Evolutionary conservation across 2,329 filamentous ascomycete genomes (phyloP), one percentile per base, ranked within the genome.

Genomic region (Xylogone sp.): DNA sequence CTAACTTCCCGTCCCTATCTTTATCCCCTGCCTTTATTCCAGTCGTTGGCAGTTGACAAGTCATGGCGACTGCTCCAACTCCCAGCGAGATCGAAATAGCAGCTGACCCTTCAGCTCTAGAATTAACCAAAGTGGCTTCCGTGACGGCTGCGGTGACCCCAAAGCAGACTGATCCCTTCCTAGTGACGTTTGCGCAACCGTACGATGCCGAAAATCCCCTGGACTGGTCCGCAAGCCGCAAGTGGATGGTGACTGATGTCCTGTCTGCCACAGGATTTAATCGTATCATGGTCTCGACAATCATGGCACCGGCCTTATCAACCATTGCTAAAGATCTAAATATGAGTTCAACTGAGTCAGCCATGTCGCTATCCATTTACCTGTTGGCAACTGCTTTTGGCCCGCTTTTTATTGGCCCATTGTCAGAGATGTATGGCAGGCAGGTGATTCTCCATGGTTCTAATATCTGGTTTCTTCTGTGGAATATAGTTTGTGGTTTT

Each of bases 401-500:
- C 0, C 74, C 74, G 1, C 45, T 64, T 1, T 42, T 87, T 2
- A 88, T 84, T 79, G 86, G 84, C 1, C 84, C 84, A 0, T 65
- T 88, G 16, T 76, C 60, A 2, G 84, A 88, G 60, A 63, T 87
- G 9, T 83, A 79, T 50, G 84, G 81, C 3, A 74, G 81, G 4
- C 76, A 84, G 57, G 61, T 76, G 18, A 71, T 86, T n/a, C 81
- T 86, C 2, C 81, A 83, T 56, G 56, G 75, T 7, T 68, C 77
- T 2, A 83, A 82, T 59, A 55, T 82, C 20, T 71, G 79, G 54
- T 83, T 75, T 61, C 61, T 82, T 0, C 63, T 78, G 3, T 83
- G 78, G 60, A 82, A 81, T 53, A 72, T 77, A 44, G 75, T 70
- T 3, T 82, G 78, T 57, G 79, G 76, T 1, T 72, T 79, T 21